Base-by-base conservation (phyloP, 352 stramenopile species). In the Pythium guiyangense region DNA sequence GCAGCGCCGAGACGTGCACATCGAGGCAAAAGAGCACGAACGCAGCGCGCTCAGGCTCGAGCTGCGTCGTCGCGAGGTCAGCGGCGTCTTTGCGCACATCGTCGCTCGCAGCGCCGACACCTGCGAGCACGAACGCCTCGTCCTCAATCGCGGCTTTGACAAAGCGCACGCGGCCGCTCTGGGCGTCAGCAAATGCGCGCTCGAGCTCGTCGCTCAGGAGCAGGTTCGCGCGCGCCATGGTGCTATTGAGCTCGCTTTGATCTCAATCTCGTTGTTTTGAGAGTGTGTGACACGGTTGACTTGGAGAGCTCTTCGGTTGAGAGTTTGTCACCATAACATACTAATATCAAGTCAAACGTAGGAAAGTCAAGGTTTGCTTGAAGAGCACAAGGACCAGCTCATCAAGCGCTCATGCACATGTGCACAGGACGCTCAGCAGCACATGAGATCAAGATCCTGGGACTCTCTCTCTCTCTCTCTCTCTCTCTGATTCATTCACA, bases 11-110 rank as follows among this genome's bases (percentile, higher is more conserved):
- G 47, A 86, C 78, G 60, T 79, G 74, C 52, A 87, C 83, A 42
- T 90, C 77, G n/a, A 80, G 66, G 47, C 83, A 92, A 54, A 91
- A 79, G 27, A 92, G 62, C 66, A 90, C 74, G 52, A 92, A 92
- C 25, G 75, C 69, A 15, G 83, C 83, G 35, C 88, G 59, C n/a
- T 77, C 57, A 0, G 70, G 60, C 6, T 51, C 46, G 26, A 88
- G 51, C 20, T 69, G 47, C 20, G 62, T 60, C 27, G 53, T 14
- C 14, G 70, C 54, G 39, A 77, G 55, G 37, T 71, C 64, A 55
- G 61, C 49, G 27, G 73, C 76, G 58, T 92, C 83, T 29, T 54
- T 42, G 26, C 59, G 69, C 31, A 76, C 62, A 42, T 89, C 77
- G 2, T 56, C 55, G 26, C 68, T 72, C 26, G 79, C 83, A 1